These are phyloP conservation scores for Magnolia sinica DNA, from an alignment of 164 flowering plant genomes.

Conservation along the genomic window DNA sequence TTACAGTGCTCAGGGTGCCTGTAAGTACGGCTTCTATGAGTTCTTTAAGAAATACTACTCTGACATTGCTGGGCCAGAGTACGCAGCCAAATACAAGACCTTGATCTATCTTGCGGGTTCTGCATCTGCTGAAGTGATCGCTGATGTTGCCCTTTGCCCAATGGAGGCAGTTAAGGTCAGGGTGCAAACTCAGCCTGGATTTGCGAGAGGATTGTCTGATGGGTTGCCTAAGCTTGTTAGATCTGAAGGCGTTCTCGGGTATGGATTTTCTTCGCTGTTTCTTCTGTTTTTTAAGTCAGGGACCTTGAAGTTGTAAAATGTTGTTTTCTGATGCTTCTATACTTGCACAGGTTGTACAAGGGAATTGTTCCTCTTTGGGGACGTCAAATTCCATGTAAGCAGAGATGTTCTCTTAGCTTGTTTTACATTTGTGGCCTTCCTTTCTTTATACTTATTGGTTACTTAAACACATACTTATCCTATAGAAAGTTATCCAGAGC, in stretches of 20 bases:
- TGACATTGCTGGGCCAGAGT: constrained; percentile 82
- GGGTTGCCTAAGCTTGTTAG: constrained; percentile 75
- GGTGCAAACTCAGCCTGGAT: constrained; percentile 91
- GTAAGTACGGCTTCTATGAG: constrained; percentile 80
- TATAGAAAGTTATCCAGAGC: no score
- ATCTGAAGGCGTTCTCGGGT: constrained; percentile 75
- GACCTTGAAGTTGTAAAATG: background rate
- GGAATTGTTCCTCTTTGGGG: constrained; percentile 95
- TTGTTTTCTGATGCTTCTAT: background rate
- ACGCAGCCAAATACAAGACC: constrained; percentile 79
- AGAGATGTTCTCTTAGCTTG: background rate
- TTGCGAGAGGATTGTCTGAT: constrained; percentile 76
- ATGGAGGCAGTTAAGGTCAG: constrained; percentile 91
- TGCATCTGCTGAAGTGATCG: constrained; percentile 86
- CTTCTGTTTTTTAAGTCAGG: background rate
- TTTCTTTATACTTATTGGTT: background rate
- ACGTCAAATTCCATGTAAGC: constrained; percentile 92
- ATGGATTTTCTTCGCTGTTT: constrained; percentile 8
- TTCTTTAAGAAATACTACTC: constrained; percentile 86
- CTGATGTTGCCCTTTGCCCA: constrained; percentile 84
- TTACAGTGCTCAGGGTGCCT: constrained; percentile 89
- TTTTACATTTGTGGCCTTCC: background rate
- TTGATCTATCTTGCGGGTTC: constrained; percentile 83
- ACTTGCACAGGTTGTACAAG: constrained; percentile 60
- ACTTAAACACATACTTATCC: background rate